These are phyloP conservation scores for Daedalea quercina DNA, from an alignment of 768 basidiomycete genomes.

Conservation along the genomic window DNA sequence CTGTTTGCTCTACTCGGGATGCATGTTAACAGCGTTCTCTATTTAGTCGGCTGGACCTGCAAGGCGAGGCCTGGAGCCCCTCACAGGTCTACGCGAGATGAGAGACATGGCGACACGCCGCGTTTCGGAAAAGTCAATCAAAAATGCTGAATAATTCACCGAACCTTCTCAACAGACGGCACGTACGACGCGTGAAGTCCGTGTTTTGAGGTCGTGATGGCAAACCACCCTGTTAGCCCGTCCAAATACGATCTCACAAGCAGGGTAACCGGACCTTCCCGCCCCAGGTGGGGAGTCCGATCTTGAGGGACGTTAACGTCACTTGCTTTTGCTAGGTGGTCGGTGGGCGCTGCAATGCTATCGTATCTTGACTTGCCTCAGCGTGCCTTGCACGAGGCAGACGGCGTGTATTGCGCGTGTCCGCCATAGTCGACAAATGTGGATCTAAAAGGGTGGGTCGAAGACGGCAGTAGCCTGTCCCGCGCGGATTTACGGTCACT, in stretches of 20 bases:
- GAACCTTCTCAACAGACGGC: constrained; percentile 1
- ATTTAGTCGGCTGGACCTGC: constrained; percentile 23
- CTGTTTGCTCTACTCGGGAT: constrained; percentile 24
- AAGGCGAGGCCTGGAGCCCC: constrained; percentile 31
- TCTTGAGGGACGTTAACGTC: neutral
- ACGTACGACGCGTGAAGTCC: neutral
- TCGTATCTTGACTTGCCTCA: constrained; percentile 13
- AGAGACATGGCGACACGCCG: constrained; percentile 13
- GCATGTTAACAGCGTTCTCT: constrained; percentile 35
- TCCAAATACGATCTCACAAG: neutral
- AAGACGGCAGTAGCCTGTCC: neutral
- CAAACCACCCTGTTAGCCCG: neutral
- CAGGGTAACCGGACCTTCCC: neutral
- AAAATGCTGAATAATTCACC: constrained; percentile 14
- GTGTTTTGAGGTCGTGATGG: constrained; percentile 3
- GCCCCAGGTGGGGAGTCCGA: neutral
- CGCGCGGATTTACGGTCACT: neutral
- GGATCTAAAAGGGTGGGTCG: neutral
- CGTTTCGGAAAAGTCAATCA: constrained; percentile 14
- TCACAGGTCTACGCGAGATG: constrained; percentile 16
- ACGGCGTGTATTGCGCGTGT: constrained; percentile 13
- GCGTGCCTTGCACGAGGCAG: constrained; percentile 18
- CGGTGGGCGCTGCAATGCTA: constrained; percentile 3
- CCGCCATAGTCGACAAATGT: constrained; percentile 3
- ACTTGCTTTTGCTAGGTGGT: neutral